These are phyloP conservation scores for Cordyceps farinosa DNA, from an alignment of 2,329 filamentous ascomycete species.

Conservation along the genomic window DNA sequence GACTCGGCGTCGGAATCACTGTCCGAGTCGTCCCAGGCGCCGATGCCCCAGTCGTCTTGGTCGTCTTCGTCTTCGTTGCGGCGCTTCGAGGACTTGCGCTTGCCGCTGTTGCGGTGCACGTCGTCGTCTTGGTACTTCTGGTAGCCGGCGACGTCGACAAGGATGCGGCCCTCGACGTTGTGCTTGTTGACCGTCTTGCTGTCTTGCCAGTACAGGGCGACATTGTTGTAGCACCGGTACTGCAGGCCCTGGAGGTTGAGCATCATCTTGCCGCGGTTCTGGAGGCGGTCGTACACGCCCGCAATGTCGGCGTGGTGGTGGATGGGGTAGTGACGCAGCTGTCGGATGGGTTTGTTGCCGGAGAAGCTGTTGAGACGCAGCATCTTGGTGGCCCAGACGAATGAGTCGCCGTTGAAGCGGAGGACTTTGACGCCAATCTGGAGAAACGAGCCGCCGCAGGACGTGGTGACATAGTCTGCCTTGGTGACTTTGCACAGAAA, in stretches of 20 bases:
- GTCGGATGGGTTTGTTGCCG: constrained; percentile 40
- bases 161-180: constrained; percentile 39
- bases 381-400: constrained; percentile 37
- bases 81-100: constrained; percentile 29
- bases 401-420: constrained; percentile 38
- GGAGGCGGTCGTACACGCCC: constrained; percentile 28
- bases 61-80: constrained; percentile 14
- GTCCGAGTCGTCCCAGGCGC: constrained; percentile 14
- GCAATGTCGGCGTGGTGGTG: constrained; percentile 31
- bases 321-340: constrained; percentile 38
- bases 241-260: constrained; percentile 41
- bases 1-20: constrained; percentile 3
- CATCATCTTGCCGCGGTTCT: constrained; percentile 35
- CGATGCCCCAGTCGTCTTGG: constrained; percentile 14
- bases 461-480: constrained; percentile 28
- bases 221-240: constrained; percentile 41
- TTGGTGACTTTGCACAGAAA: constrained; percentile 38
- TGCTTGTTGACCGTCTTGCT: constrained; percentile 27
- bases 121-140: constrained; percentile 35
- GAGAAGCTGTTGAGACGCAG: constrained; percentile 32
- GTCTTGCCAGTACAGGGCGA: constrained; percentile 30
- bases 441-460: constrained; percentile 20
- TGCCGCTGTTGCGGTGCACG: constrained; percentile 23
- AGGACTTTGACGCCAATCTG: constrained; percentile 33
- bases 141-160: constrained; percentile 41